phyloP scores from a whole-genome alignment of 1,284 basidiomycete genomes.

The Sporisorium sorghi region DNA sequence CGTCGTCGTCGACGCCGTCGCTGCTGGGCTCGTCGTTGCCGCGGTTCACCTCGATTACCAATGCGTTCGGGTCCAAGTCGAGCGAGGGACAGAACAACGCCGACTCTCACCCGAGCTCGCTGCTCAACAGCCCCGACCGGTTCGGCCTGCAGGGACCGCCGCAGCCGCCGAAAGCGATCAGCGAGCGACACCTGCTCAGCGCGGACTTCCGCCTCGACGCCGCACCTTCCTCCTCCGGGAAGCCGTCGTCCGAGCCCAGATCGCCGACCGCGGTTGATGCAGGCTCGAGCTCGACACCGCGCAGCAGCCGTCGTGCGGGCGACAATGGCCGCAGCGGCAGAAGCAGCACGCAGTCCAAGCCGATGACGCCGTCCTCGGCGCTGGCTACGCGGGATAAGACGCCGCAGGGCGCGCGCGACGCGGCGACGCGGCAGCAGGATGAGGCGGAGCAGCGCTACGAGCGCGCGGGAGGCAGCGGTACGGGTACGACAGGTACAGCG shows the following conservation, averaged over 20 bases:
- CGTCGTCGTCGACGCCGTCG: too few species aligned
- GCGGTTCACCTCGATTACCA: conserved; percentile 40
- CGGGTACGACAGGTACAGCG: conserved; percentile 54
- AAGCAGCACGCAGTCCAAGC: conserved; percentile 23
- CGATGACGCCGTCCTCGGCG: conserved; percentile 46
- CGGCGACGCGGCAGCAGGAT: conserved; percentile 9
- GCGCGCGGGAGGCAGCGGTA: conserved; percentile 11
- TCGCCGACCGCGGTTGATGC: not conserved
- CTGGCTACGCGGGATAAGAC: conserved; percentile 36
- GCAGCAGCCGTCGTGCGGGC: conserved; percentile 6
- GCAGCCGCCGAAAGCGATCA: conserved; percentile 58
- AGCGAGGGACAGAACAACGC: conserved; percentile 10
- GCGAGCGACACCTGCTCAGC: conserved; percentile 60
- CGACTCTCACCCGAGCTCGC: conserved; percentile 32
- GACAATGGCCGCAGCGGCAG: conserved; percentile 26
- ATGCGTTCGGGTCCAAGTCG: conserved; percentile 23
- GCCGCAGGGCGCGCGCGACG: conserved; percentile 24
- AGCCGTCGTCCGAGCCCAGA: not conserved
- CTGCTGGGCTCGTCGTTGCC: conserved; percentile 34
- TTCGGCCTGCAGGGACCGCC: conserved; percentile 64
- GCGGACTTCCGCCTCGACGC: conserved; percentile 63
- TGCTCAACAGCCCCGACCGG: conserved; percentile 59
- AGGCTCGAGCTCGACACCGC: conserved; percentile 16
- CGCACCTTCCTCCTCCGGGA: too few species aligned
- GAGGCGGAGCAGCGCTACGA: conserved; percentile 16